Evolutionary conservation across 2,329 filamentous ascomycete genomes (phyloP).

Genomic region (Stachybotrys chartarum): DNA sequence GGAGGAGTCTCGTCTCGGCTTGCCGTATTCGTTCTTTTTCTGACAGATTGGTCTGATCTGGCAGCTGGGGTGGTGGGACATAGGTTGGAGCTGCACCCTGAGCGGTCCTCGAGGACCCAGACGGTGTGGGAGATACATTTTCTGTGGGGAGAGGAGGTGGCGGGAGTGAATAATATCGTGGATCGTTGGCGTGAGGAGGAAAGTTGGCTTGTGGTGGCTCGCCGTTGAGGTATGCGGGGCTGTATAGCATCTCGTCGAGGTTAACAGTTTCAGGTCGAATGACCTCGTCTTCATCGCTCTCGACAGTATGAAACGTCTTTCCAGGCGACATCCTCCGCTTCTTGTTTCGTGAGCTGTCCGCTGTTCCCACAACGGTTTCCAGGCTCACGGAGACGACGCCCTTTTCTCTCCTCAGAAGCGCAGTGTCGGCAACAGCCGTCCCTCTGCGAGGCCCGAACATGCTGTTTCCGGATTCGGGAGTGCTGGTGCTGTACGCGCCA

Average conservation of each 20-base stretch:
- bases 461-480: conserved; percentile 15
- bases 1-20: conserved; percentile 72
- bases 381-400: conserved; percentile 84
- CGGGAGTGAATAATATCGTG: conserved; percentile 7
- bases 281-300: conserved; percentile 24
- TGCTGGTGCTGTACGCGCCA: conserved; percentile 22
- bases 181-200: conserved; percentile 26
- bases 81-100: conserved; percentile 34
- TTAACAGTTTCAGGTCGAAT: conserved; percentile 14
- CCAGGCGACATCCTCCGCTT: conserved; percentile 14
- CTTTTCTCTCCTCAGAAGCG: conserved; percentile 78
- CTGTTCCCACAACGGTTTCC: conserved; percentile 80
- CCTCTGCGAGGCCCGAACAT: conserved; percentile 23
- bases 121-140: conserved; percentile 2
- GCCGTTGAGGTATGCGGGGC: conserved; percentile 8
- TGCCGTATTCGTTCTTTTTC: conserved; percentile 77
- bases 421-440: conserved; percentile 77
- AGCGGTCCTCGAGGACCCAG: background rate
- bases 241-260: conserved; percentile 12
- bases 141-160: conserved; percentile 8
- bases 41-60: conserved; percentile 54
- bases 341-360: conserved; percentile 54
- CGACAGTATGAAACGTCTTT: conserved; percentile 17
- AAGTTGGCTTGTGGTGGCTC: conserved; percentile 24
- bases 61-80: conserved; percentile 53